These are phyloP conservation scores for Panicum virgatum DNA, from an alignment of 202 grass and related monocot species.

Conservation along the genomic window DNA sequence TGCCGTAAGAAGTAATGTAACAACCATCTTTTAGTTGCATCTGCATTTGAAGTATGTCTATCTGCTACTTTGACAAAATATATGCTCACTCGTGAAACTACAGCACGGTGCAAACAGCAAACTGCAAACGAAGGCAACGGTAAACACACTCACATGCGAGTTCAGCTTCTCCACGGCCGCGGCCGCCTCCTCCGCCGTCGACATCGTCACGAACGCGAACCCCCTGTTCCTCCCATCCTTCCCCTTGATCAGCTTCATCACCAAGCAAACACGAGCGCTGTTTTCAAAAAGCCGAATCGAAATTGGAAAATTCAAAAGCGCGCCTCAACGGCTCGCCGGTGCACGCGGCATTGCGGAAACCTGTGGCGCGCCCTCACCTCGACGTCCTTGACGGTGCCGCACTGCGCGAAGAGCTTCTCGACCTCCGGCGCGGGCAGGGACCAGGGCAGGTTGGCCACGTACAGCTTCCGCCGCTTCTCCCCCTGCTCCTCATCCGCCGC, in stretches of 20 bases:
- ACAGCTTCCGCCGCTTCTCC: slow-evolving; percentile 72
- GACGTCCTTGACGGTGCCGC: slow-evolving; percentile 79
- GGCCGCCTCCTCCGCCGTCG: slow-evolving; percentile 61
- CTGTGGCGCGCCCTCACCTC: slow-evolving; percentile 39
- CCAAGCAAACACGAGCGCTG: neutral
- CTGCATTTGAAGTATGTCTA: neutral
- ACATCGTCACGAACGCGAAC: slow-evolving; percentile 82
- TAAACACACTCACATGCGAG: slow-evolving; percentile 51
- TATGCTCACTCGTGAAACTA: neutral
- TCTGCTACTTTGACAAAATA: neutral
- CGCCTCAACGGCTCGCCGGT: neutral
- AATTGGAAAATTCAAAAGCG: neutral
- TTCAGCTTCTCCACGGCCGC: slow-evolving; percentile 68
- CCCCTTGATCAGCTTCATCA: slow-evolving; percentile 78
- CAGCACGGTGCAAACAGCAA: neutral
- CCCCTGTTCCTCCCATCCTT: slow-evolving; percentile 83
- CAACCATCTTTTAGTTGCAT: neutral
- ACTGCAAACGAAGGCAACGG: neutral
- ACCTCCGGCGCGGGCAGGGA: slow-evolving; percentile 56
- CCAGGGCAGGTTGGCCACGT: slow-evolving; percentile 83
- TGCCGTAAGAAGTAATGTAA: too few species aligned
- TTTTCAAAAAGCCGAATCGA: neutral
- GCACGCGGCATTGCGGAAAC: slow-evolving; percentile 2
- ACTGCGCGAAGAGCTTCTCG: slow-evolving; percentile 73
- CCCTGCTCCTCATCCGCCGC: too few species aligned